Conservation (phyloP, 2,329 filamentous ascomycete genomes). For the Paraphoma chrysanthemicola region DNA sequence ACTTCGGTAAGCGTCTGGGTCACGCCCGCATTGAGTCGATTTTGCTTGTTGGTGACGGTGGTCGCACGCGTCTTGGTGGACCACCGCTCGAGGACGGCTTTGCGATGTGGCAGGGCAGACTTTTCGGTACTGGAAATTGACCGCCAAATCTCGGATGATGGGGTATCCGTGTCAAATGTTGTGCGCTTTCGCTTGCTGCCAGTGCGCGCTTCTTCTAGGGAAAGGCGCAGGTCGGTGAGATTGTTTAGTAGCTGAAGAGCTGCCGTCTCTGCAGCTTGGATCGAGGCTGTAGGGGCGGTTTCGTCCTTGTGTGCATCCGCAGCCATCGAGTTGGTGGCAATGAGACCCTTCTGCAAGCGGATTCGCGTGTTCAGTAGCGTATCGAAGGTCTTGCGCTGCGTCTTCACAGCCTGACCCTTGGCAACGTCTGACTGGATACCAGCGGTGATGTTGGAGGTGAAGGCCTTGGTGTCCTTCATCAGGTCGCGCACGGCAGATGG, state of each 20-base stretch:
- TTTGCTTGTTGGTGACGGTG: constrained; percentile 59
- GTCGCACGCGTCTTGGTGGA: constrained; percentile 75
- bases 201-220: constrained; percentile 60
- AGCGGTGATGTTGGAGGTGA: constrained; percentile 69
- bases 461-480: constrained; percentile 70
- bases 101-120: constrained; percentile 66
- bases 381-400: constrained; percentile 86
- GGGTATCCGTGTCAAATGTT: constrained; percentile 60
- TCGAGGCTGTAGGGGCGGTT: constrained; percentile 53
- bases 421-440: constrained; percentile 78
- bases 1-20: constrained; percentile 71
- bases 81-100: constrained; percentile 86
- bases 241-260: constrained; percentile 86
- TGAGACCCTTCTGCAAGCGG: constrained; percentile 87
- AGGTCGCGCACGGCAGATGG: constrained; percentile 69
- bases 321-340: constrained; percentile 74
- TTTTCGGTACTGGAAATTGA: constrained; percentile 72
- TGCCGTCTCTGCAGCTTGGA: constrained; percentile 84
- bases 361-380: constrained; percentile 89
- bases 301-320: constrained; percentile 35
- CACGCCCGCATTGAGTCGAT: constrained; percentile 65
- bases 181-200: constrained; percentile 67
- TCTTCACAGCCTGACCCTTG: constrained; percentile 86
- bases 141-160: constrained; percentile 74
- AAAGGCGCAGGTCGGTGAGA: constrained; percentile 72